Conservation (phyloP, 2,329 filamentous ascomycete genomes). For the Aspergillus carbonarius region DNA sequence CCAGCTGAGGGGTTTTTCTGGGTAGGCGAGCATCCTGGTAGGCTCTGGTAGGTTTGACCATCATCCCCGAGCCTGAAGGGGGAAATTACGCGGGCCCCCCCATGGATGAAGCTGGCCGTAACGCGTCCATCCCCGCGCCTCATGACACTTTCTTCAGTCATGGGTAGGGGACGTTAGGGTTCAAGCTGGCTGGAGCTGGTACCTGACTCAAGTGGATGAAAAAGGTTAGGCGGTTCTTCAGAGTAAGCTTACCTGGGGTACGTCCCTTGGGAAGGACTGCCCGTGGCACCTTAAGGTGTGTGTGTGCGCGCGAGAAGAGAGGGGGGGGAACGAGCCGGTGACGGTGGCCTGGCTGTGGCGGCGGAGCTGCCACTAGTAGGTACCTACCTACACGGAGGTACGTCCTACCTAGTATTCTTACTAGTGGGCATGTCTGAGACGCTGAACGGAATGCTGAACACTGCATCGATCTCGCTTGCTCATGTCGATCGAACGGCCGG, state of each 20-base stretch:
- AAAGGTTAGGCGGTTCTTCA: conserved; percentile 5
- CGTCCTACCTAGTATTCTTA: no score
- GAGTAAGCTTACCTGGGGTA: conserved; percentile 8
- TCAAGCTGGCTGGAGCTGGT: neutral
- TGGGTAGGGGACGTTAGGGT: neutral
- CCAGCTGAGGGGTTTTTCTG: conserved; percentile 16
- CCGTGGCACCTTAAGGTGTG: neutral
- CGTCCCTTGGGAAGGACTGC: neutral
- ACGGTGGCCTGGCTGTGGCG: neutral
- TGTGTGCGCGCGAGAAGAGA: neutral
- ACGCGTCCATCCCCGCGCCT: no score
- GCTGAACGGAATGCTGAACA: neutral
- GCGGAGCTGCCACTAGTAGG: no score
- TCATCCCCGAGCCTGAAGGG: neutral
- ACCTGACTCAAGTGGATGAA: conserved; percentile 2
- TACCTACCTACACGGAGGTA: no score
- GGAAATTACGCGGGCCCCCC: neutral
- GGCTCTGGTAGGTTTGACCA: neutral
- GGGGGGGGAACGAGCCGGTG: neutral
- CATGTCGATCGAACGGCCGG: conserved; percentile 21
- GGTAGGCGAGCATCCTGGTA: neutral
- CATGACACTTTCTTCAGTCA: no score
- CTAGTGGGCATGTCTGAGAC: neutral
- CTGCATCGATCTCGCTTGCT: conserved; percentile 7
- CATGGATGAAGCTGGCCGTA: neutral